phyloP scores from a whole-genome alignment of 2,329 filamentous ascomycete species.

The Diaporthe citriasiana region DNA sequence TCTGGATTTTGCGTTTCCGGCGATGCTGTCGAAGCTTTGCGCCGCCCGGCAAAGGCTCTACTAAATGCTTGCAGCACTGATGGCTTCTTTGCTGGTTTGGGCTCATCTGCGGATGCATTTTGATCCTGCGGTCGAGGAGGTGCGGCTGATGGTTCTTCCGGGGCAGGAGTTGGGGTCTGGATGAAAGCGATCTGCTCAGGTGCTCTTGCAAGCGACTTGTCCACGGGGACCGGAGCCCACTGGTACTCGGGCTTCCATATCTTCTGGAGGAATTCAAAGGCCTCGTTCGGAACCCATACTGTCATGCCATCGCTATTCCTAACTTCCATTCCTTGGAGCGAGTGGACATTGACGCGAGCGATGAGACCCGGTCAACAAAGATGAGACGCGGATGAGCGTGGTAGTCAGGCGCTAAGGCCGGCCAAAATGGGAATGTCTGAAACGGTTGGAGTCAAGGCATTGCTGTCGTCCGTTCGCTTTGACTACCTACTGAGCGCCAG shows the following conservation, averaged over 20 bases:
- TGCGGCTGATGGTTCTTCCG: background rate
- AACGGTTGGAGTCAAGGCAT: slow-evolving; percentile 37
- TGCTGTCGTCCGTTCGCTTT: background rate
- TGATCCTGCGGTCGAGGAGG: background rate
- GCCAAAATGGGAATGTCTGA: background rate
- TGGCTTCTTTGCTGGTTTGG: background rate
- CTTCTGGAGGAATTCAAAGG: slow-evolving; percentile 39
- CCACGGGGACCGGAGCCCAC: slow-evolving; percentile 40
- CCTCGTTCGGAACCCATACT: slow-evolving; percentile 42
- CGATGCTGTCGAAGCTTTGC: background rate
- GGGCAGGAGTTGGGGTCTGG: slow-evolving; percentile 1
- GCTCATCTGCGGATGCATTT: background rate
- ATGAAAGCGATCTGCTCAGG: slow-evolving; percentile 39
- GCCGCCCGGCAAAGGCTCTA: slow-evolving; percentile 1
- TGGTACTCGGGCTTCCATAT: slow-evolving; percentile 42
- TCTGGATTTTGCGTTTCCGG: background rate
- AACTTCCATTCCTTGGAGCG: slow-evolving; percentile 41
- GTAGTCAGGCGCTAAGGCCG: slow-evolving; percentile 1
- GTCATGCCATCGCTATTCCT: slow-evolving; percentile 37
- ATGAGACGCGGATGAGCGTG: slow-evolving; percentile 4
- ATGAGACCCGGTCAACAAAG: slow-evolving; percentile 18
- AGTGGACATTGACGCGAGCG: slow-evolving; percentile 36
- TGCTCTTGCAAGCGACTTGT: slow-evolving; percentile 38
- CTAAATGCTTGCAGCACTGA: slow-evolving; percentile 23
- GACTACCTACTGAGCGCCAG: slow-evolving; percentile 37